These are phyloP conservation scores for Rhodomyrtus psidioides DNA, from an alignment of 441 rosid genomes.

Conservation along the genomic window DNA sequence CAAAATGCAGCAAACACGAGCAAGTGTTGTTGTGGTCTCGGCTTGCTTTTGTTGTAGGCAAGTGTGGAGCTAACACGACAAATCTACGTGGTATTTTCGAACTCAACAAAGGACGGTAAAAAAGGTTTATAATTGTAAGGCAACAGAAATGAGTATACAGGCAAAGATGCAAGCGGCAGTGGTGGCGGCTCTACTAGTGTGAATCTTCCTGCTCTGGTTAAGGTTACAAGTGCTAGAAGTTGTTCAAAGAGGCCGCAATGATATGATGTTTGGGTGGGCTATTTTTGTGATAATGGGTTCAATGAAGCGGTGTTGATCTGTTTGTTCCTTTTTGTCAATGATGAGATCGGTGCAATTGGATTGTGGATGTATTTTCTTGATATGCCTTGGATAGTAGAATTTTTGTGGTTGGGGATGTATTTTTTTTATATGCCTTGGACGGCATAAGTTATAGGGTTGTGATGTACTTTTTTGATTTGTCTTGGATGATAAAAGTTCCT, in stretches of 20 bases:
- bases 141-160: no score
- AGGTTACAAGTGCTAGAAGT: neutral
- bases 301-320: neutral
- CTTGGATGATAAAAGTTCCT: no score
- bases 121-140: no score
- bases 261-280: neutral
- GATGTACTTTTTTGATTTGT: no score
- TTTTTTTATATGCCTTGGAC: no score
- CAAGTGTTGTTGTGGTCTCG: neutral
- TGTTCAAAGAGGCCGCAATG: neutral
- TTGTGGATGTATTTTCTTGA: neutral
- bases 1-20: no score
- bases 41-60: neutral
- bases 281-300: neutral
- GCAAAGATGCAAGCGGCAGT: neutral
- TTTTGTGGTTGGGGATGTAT: no score
- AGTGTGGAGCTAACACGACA: no score
- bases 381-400: neutral
- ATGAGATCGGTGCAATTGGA: neutral
- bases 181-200: fast-evolving
- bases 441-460: no score
- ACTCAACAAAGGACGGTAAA: no score
- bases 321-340: neutral
- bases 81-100: no score
- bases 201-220: neutral